Evolutionary conservation across 768 basidiomycete genomes (phyloP).

Genomic region (Megacollybia marginata): DNA sequence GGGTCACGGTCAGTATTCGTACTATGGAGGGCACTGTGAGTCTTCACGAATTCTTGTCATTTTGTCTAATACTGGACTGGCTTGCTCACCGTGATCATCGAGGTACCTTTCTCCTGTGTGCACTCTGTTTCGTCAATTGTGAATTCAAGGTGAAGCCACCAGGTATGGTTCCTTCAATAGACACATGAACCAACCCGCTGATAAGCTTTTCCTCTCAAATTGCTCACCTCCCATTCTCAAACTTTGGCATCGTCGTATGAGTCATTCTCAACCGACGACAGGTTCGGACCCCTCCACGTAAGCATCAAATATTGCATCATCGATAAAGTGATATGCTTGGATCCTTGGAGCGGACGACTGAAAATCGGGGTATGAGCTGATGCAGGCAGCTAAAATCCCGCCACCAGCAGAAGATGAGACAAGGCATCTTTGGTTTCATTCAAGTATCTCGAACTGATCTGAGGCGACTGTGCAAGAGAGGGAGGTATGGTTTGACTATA

Average conservation of each 20-base stretch:
- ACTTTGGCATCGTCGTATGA: slow-evolving; percentile 18
- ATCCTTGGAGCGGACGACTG: no score
- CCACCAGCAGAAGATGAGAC: slow-evolving; percentile 4
- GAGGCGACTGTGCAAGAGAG: no score
- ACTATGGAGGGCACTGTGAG: slow-evolving; percentile 18
- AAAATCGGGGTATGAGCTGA: no score
- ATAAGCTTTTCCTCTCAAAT: slow-evolving; percentile 12
- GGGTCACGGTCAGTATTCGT: slow-evolving; percentile 16
- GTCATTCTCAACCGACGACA: slow-evolving; percentile 19
- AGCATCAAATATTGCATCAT: slow-evolving; percentile 7
- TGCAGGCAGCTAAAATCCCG: no score
- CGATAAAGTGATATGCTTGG: no score
- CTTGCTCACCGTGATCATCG: slow-evolving; percentile 7
- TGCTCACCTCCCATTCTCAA: slow-evolving; percentile 10
- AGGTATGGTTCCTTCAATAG: slow-evolving; percentile 2
- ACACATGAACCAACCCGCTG: not conserved
- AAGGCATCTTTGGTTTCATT: slow-evolving; percentile 6
- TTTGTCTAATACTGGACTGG: slow-evolving; percentile 9
- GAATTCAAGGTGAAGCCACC: slow-evolving; percentile 10
- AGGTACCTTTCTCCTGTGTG: not conserved
- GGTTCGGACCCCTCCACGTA: slow-evolving; percentile 12
- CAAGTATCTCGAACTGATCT: not conserved
- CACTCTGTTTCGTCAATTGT: not conserved
- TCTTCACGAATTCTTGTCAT: not conserved
- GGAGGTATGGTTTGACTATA: no score